Conservation (phyloP, 2,329 filamentous ascomycete species). For the Cyphellophora europaea region DNA sequence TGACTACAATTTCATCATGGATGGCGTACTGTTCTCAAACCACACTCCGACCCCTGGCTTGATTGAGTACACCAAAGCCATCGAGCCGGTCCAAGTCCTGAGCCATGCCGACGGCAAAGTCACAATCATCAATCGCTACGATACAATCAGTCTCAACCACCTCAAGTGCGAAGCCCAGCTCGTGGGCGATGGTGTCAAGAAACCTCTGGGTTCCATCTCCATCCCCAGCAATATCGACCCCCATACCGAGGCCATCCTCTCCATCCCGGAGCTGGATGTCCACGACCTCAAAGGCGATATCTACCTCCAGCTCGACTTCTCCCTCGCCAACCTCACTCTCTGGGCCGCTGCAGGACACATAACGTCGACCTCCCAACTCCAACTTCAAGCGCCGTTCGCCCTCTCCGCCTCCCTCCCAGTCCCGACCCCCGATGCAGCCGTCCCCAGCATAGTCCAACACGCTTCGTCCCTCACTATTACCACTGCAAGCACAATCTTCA, state of each 20-base stretch:
- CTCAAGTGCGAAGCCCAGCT: constrained; percentile 2
- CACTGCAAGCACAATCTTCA: background rate
- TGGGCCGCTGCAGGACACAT: constrained; percentile 6
- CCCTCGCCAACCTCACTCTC: background rate
- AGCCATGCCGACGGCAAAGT: background rate
- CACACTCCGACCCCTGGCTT: constrained; percentile 50
- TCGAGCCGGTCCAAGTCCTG: constrained; percentile 39
- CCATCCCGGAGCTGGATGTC: background rate
- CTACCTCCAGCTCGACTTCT: constrained; percentile 4
- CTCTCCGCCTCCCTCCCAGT: background rate
- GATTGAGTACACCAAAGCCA: constrained; percentile 47
- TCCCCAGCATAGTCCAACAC: background rate
- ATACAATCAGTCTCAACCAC: constrained; percentile 5
- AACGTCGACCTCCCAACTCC: constrained; percentile 1
- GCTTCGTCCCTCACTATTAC: background rate
- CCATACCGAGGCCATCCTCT: constrained; percentile 21
- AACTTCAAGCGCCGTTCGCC: background rate
- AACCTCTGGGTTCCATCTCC: constrained; percentile 3
- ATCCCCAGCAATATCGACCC: constrained; percentile 3
- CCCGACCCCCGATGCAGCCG: background rate
- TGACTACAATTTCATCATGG: constrained; percentile 53
- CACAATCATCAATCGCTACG: constrained; percentile 5
- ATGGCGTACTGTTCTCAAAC: constrained; percentile 44
- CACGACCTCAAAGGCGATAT: background rate
- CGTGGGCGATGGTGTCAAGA: constrained; percentile 3